Conservation (phyloP, 768 basidiomycete genomes). For the Leccinum ochraceum region DNA sequence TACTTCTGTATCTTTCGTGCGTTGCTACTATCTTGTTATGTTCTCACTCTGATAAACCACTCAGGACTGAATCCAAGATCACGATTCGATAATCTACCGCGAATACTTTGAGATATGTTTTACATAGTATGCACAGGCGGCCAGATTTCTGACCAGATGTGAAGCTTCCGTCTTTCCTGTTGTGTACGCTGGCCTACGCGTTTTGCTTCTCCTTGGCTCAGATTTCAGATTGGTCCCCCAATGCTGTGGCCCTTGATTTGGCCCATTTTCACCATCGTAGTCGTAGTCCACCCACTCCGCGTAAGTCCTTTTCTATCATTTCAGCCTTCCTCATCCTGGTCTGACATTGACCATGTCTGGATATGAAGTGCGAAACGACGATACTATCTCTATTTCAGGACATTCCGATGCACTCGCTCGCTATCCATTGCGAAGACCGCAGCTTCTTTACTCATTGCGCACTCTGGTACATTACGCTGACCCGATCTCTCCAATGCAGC, state of each 20-base stretch:
- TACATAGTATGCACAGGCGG: conserved; percentile 7
- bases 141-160: conserved; percentile 1
- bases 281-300: conserved; percentile 78
- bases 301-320: conserved; percentile 31
- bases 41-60: conserved; percentile 7
- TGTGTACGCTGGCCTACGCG: conserved; percentile 70
- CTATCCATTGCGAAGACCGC: conserved; percentile 66
- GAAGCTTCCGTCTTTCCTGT: conserved; percentile 77
- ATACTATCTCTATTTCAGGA: conserved; percentile 49
- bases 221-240: conserved; percentile 54
- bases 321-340: too few species aligned
- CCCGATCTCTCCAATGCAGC: background rate
- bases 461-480: conserved; percentile 46
- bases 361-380: conserved; percentile 41
- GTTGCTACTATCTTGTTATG: conserved; percentile 16
- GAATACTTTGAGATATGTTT: conserved; percentile 68
- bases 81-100: conserved; percentile 63
- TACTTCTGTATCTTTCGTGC: conserved; percentile 88
- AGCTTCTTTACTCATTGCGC: conserved; percentile 69
- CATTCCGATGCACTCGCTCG: conserved; percentile 74
- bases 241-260: conserved; percentile 29
- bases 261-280: conserved; percentile 58
- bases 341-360: conserved; percentile 28
- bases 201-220: conserved; percentile 83
- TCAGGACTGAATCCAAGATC: conserved; percentile 71